Evolutionary conservation across 78 protist genomes (phyloP).

Genomic region (Diacronema lutheri): DNA sequence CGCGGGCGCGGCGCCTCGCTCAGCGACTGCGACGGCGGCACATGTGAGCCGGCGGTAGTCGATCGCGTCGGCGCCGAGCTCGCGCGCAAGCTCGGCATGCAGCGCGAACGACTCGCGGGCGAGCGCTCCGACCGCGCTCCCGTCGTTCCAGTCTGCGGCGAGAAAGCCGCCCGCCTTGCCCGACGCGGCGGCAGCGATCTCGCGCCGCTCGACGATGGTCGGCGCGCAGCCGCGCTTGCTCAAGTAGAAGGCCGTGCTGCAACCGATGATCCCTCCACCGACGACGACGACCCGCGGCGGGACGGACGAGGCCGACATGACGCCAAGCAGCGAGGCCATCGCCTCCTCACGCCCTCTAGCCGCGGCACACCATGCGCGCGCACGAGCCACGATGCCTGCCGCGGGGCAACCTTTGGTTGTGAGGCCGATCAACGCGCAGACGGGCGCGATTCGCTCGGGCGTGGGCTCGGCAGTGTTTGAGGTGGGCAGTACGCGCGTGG

Average conservation of each 20-base stretch:
- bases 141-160: slow-evolving; percentile 46
- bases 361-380: no score
- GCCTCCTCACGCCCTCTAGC: no score
- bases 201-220: not conserved
- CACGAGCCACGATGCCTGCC: no score
- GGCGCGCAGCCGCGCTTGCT: not conserved
- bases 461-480: no score
- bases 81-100: slow-evolving; percentile 17
- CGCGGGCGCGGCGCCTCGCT: not conserved
- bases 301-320: no score
- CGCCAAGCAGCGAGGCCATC: no score
- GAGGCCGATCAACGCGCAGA: no score
- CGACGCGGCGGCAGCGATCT: slow-evolving; percentile 20
- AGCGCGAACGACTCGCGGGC: not conserved
- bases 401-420: no score
- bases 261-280: not conserved
- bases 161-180: slow-evolving; percentile 60
- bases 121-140: not conserved
- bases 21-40: not conserved
- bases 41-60: slow-evolving; percentile 25
- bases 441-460: no score
- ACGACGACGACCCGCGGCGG: not conserved
- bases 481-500: no score
- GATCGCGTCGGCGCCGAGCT: not conserved
- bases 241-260: not conserved